Conservation (phyloP, 192 early-diverging fungal species). For the Gonapodya sp. region DNA sequence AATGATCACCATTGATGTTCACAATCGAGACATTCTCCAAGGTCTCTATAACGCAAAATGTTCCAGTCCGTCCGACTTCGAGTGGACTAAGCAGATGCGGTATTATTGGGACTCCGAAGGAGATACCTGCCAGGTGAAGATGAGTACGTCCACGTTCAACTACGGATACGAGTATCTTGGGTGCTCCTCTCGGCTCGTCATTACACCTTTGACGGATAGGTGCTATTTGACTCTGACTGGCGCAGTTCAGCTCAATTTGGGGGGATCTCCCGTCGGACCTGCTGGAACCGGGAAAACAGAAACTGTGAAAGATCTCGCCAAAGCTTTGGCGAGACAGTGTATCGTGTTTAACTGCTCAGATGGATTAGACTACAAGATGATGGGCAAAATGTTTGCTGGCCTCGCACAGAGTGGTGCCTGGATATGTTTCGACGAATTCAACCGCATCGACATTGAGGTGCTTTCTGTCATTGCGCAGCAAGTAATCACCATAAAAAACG, state of each 20-base stretch:
- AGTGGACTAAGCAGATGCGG: constrained; percentile 52
- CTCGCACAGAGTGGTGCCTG: constrained; percentile 54
- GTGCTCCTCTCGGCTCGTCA: constrained; percentile 52
- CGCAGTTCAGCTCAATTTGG: constrained; percentile 53
- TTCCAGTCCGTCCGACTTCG: constrained; percentile 50
- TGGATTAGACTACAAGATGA: constrained; percentile 59
- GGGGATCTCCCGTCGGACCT: constrained; percentile 53
- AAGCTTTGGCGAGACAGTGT: constrained; percentile 55
- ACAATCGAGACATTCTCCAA: constrained; percentile 54
- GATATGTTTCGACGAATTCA: constrained; percentile 59
- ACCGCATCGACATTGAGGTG: constrained; percentile 39
- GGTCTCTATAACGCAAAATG: constrained; percentile 55
- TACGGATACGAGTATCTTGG: constrained; percentile 59
- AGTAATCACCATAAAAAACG: constrained; percentile 57
- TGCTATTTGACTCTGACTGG: constrained; percentile 61
- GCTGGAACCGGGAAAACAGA: constrained; percentile 49
- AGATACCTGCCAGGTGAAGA: constrained; percentile 52
- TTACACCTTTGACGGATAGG: constrained; percentile 54
- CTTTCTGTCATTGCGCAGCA: constrained; percentile 56
- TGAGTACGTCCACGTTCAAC: constrained; percentile 50
- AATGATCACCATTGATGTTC: constrained; percentile 52
- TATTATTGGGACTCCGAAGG: constrained; percentile 50
- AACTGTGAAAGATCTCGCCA: constrained; percentile 55
- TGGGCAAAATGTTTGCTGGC: constrained; percentile 59
- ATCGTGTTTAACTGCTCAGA: constrained; percentile 62